Conservation (phyloP, 352 stramenopile genomes). For the Phytophthora tubulina region DNA sequence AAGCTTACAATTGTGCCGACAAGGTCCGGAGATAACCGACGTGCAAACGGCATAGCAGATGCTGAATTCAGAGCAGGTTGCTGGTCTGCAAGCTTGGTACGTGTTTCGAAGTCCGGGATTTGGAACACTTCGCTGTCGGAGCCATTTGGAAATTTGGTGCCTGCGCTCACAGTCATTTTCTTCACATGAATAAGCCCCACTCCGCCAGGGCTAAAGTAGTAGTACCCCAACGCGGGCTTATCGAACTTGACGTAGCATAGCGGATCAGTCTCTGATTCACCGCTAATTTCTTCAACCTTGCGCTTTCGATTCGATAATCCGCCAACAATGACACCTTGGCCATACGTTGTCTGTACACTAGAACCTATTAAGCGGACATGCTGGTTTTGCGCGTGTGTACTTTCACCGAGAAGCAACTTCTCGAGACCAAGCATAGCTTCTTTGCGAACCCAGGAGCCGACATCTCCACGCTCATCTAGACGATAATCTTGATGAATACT, state of each 20-base stretch:
- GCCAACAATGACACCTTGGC: constrained; percentile 52
- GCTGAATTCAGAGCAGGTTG: constrained; percentile 3
- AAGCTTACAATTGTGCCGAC: constrained; percentile 52
- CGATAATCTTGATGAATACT: constrained; percentile 95
- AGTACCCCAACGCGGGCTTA: constrained; percentile 68
- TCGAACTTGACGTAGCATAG: constrained; percentile 75
- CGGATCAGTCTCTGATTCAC: constrained; percentile 22
- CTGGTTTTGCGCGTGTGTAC: constrained; percentile 40
- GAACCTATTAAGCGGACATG: constrained; percentile 49
- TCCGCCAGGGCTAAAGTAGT: constrained; percentile 76
- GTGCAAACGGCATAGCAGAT: constrained; percentile 42
- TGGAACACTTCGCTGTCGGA: constrained; percentile 18
- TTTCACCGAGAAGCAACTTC: constrained; percentile 68
- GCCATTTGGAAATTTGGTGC: not conserved
- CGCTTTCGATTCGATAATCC: constrained; percentile 44
- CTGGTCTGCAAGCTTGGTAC: constrained; percentile 21
- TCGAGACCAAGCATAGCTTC: constrained; percentile 94
- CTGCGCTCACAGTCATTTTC: constrained; percentile 30
- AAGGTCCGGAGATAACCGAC: constrained; percentile 51
- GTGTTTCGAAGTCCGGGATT: constrained; percentile 40
- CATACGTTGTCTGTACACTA: constrained; percentile 49
- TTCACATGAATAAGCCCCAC: constrained; percentile 59
- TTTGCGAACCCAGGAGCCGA: constrained; percentile 98
- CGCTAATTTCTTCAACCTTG: constrained; percentile 36
- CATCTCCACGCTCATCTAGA: constrained; percentile 97